Evolutionary conservation across 345 rosid species (phyloP), one percentile per base, ranked within the genome.

Genomic region (Salix udensis): DNA sequence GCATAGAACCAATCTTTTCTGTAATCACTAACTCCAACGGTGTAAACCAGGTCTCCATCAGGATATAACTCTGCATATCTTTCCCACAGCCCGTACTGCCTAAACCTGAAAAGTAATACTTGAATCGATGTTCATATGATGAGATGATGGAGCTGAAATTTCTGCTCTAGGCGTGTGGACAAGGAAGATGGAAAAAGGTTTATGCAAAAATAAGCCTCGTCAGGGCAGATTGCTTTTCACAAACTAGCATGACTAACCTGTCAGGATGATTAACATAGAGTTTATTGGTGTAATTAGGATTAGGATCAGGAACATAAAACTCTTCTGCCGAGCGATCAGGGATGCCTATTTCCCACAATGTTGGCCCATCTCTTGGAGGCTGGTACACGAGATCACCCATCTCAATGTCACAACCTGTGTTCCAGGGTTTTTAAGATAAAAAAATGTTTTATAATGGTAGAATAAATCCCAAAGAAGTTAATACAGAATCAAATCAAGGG

Each of bases 201-300:
- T 0, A 3, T 46, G 18, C 52, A 46, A 60, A 23, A 60, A 60
- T 2, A 60, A 23, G 30, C 24, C 28, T 19, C 46, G 11, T 42
- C 14, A 11, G 46, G 46, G 13, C 46, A 42, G 65, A 4, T 60
- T 9, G 2, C 28, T 60, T n/a, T 60, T 9, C 28, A 21, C 65
- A 60, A 19, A 24, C 11, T 12, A 60, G 65, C 23, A 11, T 36
- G 3, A 39, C 67, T 36, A 42, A 81, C 83, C 76, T 81, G 80
- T 81, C 83, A 80, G 83, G 83, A 76, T 80, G 83, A 72, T 76
- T 67, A 15, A 81, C 71, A 71, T 28, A 72, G 12, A 81, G 83
- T 28, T 48, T 72, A 30, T 81, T 81, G 74, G 72, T 36, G 30
- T 19, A 73, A 8, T 55, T 30, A 7, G 83, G 83, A 67, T 80